Evolutionary conservation across 23 red algal species (phyloP).

Genomic region (Gracilaria vermiculophylla): DNA sequence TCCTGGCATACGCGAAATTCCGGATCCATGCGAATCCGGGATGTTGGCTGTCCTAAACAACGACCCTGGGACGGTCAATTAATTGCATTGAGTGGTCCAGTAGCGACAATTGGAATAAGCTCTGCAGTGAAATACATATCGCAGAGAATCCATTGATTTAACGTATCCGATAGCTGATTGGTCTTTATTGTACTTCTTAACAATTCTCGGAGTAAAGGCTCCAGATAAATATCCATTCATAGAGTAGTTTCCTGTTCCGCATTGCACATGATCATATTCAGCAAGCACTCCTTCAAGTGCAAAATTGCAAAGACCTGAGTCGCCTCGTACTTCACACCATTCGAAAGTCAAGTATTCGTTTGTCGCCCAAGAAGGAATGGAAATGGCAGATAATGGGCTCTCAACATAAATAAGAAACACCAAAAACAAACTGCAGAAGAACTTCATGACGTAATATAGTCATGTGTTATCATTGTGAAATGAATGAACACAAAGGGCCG

Average conservation of each 20-base stretch:
- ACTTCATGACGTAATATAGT: too few species aligned
- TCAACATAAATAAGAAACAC: too few species aligned
- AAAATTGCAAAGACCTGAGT: neutral
- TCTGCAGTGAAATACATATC: neutral
- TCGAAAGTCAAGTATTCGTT: neutral
- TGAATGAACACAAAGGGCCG: too few species aligned
- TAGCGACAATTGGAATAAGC: neutral
- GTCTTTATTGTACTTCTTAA: neutral
- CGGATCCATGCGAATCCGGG: neutral
- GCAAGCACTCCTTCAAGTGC: neutral
- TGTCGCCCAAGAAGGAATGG: too few species aligned
- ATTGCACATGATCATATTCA: neutral
- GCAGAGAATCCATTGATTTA: neutral
- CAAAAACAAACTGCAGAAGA: too few species aligned
- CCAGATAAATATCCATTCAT: neutral
- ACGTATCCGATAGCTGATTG: neutral
- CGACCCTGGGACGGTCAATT: neutral
- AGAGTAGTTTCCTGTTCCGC: neutral
- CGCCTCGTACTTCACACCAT: slow-evolving; percentile 4
- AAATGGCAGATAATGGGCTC: too few species aligned
- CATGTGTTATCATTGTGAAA: too few species aligned
- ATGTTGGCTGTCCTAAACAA: neutral
- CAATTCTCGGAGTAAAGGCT: slow-evolving; percentile 1
- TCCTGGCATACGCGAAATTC: neutral
- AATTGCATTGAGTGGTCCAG: neutral